Evolutionary conservation across 179 eudicot species (phyloP).

Genomic region (Corrigiola litoralis): DNA sequence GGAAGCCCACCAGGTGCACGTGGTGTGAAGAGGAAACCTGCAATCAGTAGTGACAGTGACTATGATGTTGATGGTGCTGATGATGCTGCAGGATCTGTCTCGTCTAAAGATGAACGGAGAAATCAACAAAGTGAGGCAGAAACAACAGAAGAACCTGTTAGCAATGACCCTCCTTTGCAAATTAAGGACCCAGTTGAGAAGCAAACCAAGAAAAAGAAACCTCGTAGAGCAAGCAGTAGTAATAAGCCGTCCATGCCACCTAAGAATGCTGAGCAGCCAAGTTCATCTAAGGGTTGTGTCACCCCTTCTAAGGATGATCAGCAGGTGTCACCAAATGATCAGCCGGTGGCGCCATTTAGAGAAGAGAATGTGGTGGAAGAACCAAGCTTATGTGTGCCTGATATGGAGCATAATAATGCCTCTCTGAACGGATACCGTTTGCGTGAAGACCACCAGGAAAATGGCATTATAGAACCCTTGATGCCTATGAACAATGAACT

Average conservation of each 20-base stretch:
- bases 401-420: constrained; percentile 27
- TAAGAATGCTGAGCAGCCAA: neutral
- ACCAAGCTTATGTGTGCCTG: constrained; percentile 22
- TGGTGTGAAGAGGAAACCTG: constrained; percentile 47
- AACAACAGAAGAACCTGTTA: constrained; percentile 20
- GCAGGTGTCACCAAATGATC: constrained; percentile 3
- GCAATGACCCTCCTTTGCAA: constrained; percentile 10
- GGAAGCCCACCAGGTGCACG: constrained; percentile 37
- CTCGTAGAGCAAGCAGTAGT: constrained; percentile 27
- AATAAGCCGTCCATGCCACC: constrained; percentile 23
- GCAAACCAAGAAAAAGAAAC: constrained; percentile 36
- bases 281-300: constrained; percentile 5
- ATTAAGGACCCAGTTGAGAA: constrained; percentile 30
- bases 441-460: constrained; percentile 32
- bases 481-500: constrained; percentile 26
- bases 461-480: constrained; percentile 23
- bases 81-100: constrained; percentile 57
- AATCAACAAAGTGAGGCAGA: constrained; percentile 36
- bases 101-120: constrained; percentile 61
- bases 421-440: constrained; percentile 20
- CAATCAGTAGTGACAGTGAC: constrained; percentile 61
- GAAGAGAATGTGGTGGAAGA: constrained; percentile 28
- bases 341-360: constrained; percentile 22
- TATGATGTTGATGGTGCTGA: constrained; percentile 74
- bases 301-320: constrained; percentile 20